These are phyloP conservation scores for Saccharomycopsis olivae DNA, from an alignment of 805 yeast species.

Conservation along the genomic window DNA sequence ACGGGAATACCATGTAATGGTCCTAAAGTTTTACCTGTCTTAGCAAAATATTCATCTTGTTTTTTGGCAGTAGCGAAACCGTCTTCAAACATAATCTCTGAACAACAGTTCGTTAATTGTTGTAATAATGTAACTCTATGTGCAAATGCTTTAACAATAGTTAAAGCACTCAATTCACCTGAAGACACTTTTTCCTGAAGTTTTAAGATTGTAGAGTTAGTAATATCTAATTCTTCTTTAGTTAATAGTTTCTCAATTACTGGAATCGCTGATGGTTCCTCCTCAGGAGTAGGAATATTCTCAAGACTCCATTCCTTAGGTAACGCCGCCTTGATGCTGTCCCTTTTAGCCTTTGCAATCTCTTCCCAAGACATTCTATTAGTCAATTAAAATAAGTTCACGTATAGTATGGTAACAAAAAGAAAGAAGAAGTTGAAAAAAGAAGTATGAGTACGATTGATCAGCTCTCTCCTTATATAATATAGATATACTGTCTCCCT, in stretches of 20 bases:
- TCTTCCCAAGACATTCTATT: slow-evolving; percentile 18
- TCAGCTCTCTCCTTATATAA: too few relatives aligned
- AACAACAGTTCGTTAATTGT: slow-evolving; percentile 33
- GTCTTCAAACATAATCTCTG: slow-evolving; percentile 38
- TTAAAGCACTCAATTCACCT: slow-evolving; percentile 31
- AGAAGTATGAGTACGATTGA: too few relatives aligned
- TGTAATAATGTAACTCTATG: slow-evolving; percentile 51
- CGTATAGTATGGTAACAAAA: too few relatives aligned
- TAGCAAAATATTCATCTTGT: slow-evolving; percentile 39
- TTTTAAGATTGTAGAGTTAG: slow-evolving; percentile 18
- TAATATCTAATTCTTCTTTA: slow-evolving; percentile 18
- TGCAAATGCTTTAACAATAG: slow-evolving; percentile 44
- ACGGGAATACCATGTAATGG: slow-evolving; percentile 62
- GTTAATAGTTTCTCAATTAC: slow-evolving; percentile 19
- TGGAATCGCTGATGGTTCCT: slow-evolving; percentile 18
- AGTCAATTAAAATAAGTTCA: too few relatives aligned
- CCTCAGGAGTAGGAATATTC: slow-evolving; percentile 13
- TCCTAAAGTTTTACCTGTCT: slow-evolving; percentile 41
- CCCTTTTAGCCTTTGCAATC: slow-evolving; percentile 16
- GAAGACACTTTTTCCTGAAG: not conserved
- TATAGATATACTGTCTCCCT: too few relatives aligned
- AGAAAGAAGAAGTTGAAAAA: too few relatives aligned
- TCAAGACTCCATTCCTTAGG: slow-evolving; percentile 21
- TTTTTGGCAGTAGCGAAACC: slow-evolving; percentile 47
- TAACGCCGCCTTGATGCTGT: slow-evolving; percentile 17